Conservation (phyloP, 2,329 filamentous ascomycete species). For the Fusarium albosuccineum region DNA sequence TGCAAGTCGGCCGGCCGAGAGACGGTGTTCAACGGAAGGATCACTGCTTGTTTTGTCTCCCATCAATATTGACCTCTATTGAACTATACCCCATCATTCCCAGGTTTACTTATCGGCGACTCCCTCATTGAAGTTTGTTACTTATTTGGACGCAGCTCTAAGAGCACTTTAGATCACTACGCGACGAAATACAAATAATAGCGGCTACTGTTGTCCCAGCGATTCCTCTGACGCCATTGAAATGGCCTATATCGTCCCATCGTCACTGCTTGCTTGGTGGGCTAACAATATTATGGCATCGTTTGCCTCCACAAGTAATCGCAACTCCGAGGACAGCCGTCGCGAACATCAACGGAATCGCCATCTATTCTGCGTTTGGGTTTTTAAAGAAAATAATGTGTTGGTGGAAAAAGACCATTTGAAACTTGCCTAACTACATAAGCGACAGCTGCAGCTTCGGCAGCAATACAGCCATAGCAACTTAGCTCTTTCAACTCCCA, state of each 20-base stretch:
- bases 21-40: conserved; percentile 9
- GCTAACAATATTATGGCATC: not conserved
- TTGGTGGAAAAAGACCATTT: too few relatives aligned
- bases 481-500: too few relatives aligned
- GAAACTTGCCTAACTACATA: too few relatives aligned
- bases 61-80: not conserved
- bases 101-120: conserved; percentile 8
- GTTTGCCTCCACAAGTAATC: not conserved
- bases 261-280: not conserved
- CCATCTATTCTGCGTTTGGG: too few relatives aligned
- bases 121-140: not conserved
- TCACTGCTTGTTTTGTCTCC: conserved; percentile 10
- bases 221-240: not conserved
- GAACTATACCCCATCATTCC: conserved; percentile 10
- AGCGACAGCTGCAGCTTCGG: too few relatives aligned
- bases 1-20: not conserved
- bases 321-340: too few relatives aligned
- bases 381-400: too few relatives aligned
- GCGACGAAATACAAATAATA: too few relatives aligned
- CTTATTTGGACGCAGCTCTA: not conserved
- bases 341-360: too few relatives aligned
- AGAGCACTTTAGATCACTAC: too few relatives aligned
- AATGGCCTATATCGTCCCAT: not conserved
- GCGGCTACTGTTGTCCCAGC: too few relatives aligned
- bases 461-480: too few relatives aligned